Evolutionary conservation across 345 rosid species (phyloP).

Genomic region (Erucastrum elatum): DNA sequence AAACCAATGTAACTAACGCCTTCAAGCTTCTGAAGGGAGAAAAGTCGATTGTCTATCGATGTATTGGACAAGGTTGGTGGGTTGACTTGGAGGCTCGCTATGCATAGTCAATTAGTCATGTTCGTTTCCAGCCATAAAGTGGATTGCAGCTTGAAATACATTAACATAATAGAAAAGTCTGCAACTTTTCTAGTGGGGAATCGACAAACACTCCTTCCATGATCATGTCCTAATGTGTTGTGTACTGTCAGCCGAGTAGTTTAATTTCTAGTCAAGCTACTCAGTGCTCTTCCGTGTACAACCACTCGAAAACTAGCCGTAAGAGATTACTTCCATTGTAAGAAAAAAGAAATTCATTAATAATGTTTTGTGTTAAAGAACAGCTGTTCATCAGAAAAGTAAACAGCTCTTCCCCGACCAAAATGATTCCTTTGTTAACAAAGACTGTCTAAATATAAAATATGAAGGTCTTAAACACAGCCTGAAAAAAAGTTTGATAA

Average conservation of each 20-base stretch:
- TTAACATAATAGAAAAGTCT: not conserved
- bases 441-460: not conserved
- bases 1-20: too few relatives aligned
- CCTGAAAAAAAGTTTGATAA: not conserved
- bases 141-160: not conserved
- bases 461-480: not conserved
- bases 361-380: not conserved
- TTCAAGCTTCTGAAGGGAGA: too few relatives aligned
- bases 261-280: not conserved
- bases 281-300: not conserved
- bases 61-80: not conserved
- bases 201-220: not conserved
- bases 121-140: not conserved
- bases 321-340: not conserved
- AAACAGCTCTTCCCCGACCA: not conserved
- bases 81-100: not conserved
- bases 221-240: not conserved
- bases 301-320: too few relatives aligned
- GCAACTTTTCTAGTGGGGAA: not conserved
- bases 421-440: not conserved
- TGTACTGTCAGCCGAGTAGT: not conserved
- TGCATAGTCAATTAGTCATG: not conserved
- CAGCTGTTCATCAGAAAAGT: not conserved
- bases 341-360: too few relatives aligned
- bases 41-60: too few relatives aligned